Conservation (phyloP, 2,329 filamentous ascomycete genomes). For the Xenoacremonium recifei region DNA sequence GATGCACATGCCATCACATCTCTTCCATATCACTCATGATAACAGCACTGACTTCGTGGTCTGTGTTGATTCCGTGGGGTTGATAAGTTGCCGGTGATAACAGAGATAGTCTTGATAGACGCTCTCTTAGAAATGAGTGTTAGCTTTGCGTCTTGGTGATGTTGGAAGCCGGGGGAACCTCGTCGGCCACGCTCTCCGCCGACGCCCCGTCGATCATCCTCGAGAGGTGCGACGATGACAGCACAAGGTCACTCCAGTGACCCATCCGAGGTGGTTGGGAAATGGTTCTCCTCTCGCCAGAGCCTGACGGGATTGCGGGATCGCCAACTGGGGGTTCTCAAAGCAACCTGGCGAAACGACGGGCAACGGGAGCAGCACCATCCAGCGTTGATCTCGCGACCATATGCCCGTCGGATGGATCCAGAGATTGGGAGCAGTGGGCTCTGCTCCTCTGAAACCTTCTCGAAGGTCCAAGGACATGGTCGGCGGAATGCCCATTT, state of each 20-base stretch:
- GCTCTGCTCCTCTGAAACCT: constrained; percentile 29
- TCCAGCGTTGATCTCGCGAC: constrained; percentile 25
- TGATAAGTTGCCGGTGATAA: constrained; percentile 11
- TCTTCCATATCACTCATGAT: constrained; percentile 7
- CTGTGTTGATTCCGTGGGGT: constrained; percentile 17
- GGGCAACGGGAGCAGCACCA: too few relatives aligned
- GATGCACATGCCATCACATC: constrained; percentile 13
- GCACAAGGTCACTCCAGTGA: constrained; percentile 8
- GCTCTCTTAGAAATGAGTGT: constrained; percentile 5
- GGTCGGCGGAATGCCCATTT: constrained; percentile 27
- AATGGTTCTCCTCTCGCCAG: constrained; percentile 3
- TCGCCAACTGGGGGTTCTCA: constrained; percentile 21
- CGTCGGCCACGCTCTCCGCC: background rate
- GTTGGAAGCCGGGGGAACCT: background rate
- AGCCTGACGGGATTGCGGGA: constrained; percentile 17
- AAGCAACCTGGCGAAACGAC: too few relatives aligned
- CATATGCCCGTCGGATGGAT: constrained; percentile 20
- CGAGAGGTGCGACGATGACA: background rate
- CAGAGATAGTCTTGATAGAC: constrained; percentile 1
- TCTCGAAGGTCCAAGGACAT: constrained; percentile 31
- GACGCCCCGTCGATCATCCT: background rate
- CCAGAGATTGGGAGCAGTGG: constrained; percentile 17
- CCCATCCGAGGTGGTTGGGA: constrained; percentile 13
- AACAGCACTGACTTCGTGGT: constrained; percentile 6
- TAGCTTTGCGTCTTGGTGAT: background rate